phyloP scores from a whole-genome alignment of 225 moss, liverwort and hornwort genomes.

The Lunularia cruciata region DNA sequence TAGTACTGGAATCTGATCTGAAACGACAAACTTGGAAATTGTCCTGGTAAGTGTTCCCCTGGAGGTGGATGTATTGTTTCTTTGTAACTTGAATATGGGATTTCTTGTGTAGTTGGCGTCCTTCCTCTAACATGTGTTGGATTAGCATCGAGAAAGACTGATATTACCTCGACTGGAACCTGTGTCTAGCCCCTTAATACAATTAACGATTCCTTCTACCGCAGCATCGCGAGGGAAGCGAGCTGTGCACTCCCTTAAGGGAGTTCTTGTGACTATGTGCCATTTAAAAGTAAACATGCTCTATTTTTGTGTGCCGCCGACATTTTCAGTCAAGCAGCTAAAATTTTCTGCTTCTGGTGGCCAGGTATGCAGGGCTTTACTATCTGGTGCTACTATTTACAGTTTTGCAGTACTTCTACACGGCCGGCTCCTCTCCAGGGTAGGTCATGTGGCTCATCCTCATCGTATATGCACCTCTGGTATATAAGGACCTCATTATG shows the following conservation, averaged over 20 bases:
- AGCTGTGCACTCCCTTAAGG: too few species aligned
- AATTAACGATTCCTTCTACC: not conserved
- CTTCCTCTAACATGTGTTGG: not conserved
- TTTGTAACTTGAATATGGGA: not conserved
- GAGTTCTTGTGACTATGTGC: too few species aligned
- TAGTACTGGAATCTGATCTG: constrained; percentile 77
- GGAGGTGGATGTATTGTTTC: not conserved
- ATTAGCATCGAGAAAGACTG: not conserved
- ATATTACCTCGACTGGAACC: not conserved
- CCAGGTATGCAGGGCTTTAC: constrained; percentile 67
- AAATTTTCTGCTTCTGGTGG: constrained; percentile 2
- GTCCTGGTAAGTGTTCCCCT: constrained; percentile 46
- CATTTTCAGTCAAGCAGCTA: not conserved
- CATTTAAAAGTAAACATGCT: not conserved
- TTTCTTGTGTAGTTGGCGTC: not conserved
- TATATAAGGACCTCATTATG: too few species aligned
- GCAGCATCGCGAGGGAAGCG: too few species aligned
- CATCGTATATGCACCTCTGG: too few species aligned
- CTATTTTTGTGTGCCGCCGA: not conserved
- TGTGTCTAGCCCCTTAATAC: not conserved
- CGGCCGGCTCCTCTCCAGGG: constrained; percentile 90
- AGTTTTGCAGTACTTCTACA: constrained; percentile 71
- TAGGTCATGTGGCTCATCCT: constrained; percentile 26
- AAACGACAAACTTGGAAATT: constrained; percentile 46
- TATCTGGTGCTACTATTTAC: constrained; percentile 63